phyloP scores from a whole-genome alignment of 768 basidiomycete genomes.

The Termitomyces titanicus region DNA sequence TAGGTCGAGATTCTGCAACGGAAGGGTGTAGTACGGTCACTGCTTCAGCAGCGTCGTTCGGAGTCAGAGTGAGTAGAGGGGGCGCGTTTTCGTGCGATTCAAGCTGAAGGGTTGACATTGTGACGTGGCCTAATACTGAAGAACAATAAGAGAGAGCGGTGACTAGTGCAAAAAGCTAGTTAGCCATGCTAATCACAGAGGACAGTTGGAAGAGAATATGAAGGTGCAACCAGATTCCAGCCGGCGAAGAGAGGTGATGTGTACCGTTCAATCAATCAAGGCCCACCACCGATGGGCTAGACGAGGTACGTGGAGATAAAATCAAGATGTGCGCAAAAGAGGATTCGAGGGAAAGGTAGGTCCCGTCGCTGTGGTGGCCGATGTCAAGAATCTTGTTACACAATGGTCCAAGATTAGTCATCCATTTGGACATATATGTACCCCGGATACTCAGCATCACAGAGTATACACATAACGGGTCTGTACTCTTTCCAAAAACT shows the following conservation, averaged over 20 bases:
- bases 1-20: not conserved
- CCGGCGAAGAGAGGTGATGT: slow-evolving; percentile 9
- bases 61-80: slow-evolving; percentile 14
- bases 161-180: slow-evolving; percentile 9
- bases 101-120: slow-evolving; percentile 18
- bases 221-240: slow-evolving; percentile 17
- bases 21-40: slow-evolving; percentile 7
- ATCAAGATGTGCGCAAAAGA: slow-evolving; percentile 3
- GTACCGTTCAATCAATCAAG: slow-evolving; percentile 1
- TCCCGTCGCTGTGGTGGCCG: slow-evolving; percentile 11
- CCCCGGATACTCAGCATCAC: slow-evolving; percentile 8
- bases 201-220: slow-evolving; percentile 11
- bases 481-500: not conserved
- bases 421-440: slow-evolving; percentile 3
- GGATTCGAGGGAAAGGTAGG: not conserved
- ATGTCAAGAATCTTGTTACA: slow-evolving; percentile 3
- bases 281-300: not conserved
- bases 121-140: slow-evolving; percentile 8
- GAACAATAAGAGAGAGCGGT: not conserved
- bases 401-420: slow-evolving; percentile 7
- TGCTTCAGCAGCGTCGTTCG: slow-evolving; percentile 4
- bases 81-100: slow-evolving; percentile 27
- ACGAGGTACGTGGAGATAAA: not conserved
- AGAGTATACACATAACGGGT: not conserved
- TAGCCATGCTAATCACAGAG: slow-evolving; percentile 13